Conservation (phyloP, 2,329 filamentous ascomycete genomes). For the Aaosphaeria pasadenensis region DNA sequence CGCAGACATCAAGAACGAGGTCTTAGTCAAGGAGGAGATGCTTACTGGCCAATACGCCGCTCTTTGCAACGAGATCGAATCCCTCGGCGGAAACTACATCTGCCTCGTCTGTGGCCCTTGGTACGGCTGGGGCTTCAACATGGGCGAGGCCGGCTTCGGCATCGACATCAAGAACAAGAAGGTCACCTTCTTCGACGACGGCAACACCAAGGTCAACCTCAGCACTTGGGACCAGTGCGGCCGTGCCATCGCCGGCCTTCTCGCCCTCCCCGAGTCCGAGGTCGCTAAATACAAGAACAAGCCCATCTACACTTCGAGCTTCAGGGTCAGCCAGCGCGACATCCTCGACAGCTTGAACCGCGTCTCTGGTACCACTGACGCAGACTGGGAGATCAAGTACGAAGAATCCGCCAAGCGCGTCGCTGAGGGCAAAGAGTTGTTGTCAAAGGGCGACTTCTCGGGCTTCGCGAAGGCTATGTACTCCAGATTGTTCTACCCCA, state of each 20-base stretch:
- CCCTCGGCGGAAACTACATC: conserved; percentile 25
- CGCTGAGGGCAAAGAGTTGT: conserved; percentile 43
- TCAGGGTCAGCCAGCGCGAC: conserved; percentile 58
- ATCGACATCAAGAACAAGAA: conserved; percentile 35
- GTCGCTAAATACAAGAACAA: conserved; percentile 50
- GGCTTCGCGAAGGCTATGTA: conserved; percentile 50
- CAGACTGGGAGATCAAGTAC: conserved; percentile 57
- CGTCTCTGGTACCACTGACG: conserved; percentile 54
- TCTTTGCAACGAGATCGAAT: conserved; percentile 12
- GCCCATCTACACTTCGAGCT: conserved; percentile 54
- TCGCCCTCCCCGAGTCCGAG: conserved; percentile 31
- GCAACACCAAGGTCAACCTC: conserved; percentile 53
- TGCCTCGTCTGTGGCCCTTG: conserved; percentile 26
- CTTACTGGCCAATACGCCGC: background rate
- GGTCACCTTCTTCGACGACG: conserved; percentile 48
- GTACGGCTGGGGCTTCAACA: conserved; percentile 39
- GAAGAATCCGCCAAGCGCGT: conserved; percentile 50
- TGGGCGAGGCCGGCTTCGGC: conserved; percentile 26
- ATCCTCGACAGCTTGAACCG: conserved; percentile 60
- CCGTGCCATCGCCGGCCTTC: conserved; percentile 47
- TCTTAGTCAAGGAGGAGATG: background rate
- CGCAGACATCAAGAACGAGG: conserved; percentile 16
- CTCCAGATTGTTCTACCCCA: conserved; percentile 51
- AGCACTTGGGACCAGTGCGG: conserved; percentile 58
- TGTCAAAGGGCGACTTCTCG: conserved; percentile 43